phyloP scores from a whole-genome alignment of 1,284 basidiomycete genomes.

The Pterula multifida region DNA sequence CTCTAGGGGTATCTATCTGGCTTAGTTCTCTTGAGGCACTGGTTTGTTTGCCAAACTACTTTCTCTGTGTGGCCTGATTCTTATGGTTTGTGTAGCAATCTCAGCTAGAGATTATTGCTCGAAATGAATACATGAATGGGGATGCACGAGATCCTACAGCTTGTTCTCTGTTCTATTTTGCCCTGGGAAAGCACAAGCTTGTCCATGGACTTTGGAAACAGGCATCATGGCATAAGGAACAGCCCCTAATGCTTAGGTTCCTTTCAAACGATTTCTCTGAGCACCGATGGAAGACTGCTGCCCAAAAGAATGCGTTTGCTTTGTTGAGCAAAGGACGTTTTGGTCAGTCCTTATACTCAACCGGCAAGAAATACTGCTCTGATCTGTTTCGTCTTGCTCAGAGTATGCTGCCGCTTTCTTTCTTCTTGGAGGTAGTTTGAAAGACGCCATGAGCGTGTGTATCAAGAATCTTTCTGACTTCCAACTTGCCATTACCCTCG shows the following conservation, averaged over 20 bases:
- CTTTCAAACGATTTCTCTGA: slow-evolving; percentile 83
- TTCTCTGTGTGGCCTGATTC: slow-evolving; percentile 3
- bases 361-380: neutral
- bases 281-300: slow-evolving; percentile 84
- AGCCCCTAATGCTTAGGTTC: slow-evolving; percentile 85
- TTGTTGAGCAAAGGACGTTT: slow-evolving; percentile 87
- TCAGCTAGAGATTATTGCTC: slow-evolving; percentile 83
- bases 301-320: slow-evolving; percentile 94
- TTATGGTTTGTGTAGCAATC: slow-evolving; percentile 35
- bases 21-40: slow-evolving; percentile 64
- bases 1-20: slow-evolving; percentile 85
- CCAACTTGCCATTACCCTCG: slow-evolving; percentile 80
- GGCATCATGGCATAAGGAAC: slow-evolving; percentile 89
- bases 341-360: slow-evolving; percentile 43
- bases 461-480: slow-evolving; percentile 82
- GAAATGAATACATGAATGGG: slow-evolving; percentile 83
- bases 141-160: slow-evolving; percentile 80
- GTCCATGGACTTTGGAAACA: slow-evolving; percentile 95
- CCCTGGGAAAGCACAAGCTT: slow-evolving; percentile 83
- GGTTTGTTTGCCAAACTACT: slow-evolving; percentile 34
- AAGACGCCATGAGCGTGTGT: slow-evolving; percentile 90
- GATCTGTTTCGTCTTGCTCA: slow-evolving; percentile 18
- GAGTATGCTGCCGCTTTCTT: slow-evolving; percentile 98
- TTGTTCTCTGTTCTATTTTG: slow-evolving; percentile 91
- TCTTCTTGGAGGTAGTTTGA: slow-evolving; percentile 78